Conservation (phyloP, 495 filamentous ascomycete species). For the Neurospora tetrasperma region DNA sequence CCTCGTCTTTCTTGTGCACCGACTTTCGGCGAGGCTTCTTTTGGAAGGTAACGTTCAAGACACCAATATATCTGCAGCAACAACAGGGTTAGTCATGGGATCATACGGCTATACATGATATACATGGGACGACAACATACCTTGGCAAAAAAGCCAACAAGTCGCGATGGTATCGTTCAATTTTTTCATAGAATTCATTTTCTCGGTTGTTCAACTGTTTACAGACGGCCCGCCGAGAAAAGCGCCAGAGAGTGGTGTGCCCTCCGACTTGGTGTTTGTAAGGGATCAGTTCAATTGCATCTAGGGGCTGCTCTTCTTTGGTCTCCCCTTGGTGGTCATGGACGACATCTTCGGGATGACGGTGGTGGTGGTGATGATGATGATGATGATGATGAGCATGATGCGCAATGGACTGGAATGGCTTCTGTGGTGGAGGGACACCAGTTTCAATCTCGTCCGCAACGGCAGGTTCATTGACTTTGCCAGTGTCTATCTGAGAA, state of each 20-base stretch:
- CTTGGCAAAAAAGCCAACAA: slow-evolving; percentile 84
- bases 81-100: slow-evolving; percentile 9
- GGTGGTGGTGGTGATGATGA: background rate
- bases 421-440: slow-evolving; percentile 12
- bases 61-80: slow-evolving; percentile 74
- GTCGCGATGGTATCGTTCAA: slow-evolving; percentile 82
- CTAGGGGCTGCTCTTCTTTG: slow-evolving; percentile 50
- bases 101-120: background rate
- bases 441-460: slow-evolving; percentile 30
- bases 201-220: slow-evolving; percentile 96
- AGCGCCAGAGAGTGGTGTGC: slow-evolving; percentile 91
- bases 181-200: slow-evolving; percentile 96
- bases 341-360: slow-evolving; percentile 28
- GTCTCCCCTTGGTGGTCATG: slow-evolving; percentile 37
- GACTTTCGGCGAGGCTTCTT: slow-evolving; percentile 66
- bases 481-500: slow-evolving; percentile 19
- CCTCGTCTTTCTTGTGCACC: slow-evolving; percentile 35
- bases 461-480: slow-evolving; percentile 29
- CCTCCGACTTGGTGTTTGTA: slow-evolving; percentile 97
- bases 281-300: slow-evolving; percentile 91
- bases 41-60: slow-evolving; percentile 92
- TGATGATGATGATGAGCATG: slow-evolving; percentile 1
- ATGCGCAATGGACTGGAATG: slow-evolving; percentile 27
- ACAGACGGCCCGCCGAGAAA: slow-evolving; percentile 89
- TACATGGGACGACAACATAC: slow-evolving; percentile 40